Base-by-base conservation (phyloP, 2,329 filamentous ascomycete genomes). In the Didymella keratinophila region DNA sequence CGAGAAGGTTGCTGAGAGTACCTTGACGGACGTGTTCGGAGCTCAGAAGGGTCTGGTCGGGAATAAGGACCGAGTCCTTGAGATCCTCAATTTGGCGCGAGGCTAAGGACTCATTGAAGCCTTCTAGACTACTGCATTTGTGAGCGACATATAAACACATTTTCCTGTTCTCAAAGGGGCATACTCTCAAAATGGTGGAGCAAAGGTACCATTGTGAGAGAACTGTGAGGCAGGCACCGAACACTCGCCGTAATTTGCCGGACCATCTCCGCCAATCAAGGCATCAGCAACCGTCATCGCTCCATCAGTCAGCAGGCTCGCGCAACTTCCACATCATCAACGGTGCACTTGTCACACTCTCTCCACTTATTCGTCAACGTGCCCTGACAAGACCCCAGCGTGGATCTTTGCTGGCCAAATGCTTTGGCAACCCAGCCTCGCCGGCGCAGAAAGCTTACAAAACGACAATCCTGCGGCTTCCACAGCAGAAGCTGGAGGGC, bases 1-100 rank as follows among this genome's bases (percentile, higher is more conserved):
- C 2, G 52, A 68, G 4, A 62, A 59, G 58, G 61, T 72, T 28
- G 68, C 66, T 20, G 64, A 71, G 34, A 52, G 59, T 37, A 71
- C 66, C 1, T 27, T 71, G 60, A 71, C 67, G 21, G 68, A 70
- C 52, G 58, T 65, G 4, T 65, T 61, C 16, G 52, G 53, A 16
- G 53, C 53, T 28, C 52, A 52, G 43, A 47, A 56, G 4, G 18
- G 20, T 12, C 43, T 47, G 32, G 45, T 61, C 18, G 50, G 39
- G 9, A 49, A 25, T 21, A 64, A 64, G 52, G 50, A 64, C 8
- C 49, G 56, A 21, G 46, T 64, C n/a, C 39, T 64, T 25, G 57
- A 56, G 16, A 66, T 66, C 10, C 42, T 66, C 16, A 44, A 60
- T 10, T 34, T 42, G 21, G 63, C 59, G 21, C 58, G 45, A 20